Evolutionary conservation across 2,329 filamentous ascomycete species (phyloP).

Genomic region (Pseudogymnoascus sp.): DNA sequence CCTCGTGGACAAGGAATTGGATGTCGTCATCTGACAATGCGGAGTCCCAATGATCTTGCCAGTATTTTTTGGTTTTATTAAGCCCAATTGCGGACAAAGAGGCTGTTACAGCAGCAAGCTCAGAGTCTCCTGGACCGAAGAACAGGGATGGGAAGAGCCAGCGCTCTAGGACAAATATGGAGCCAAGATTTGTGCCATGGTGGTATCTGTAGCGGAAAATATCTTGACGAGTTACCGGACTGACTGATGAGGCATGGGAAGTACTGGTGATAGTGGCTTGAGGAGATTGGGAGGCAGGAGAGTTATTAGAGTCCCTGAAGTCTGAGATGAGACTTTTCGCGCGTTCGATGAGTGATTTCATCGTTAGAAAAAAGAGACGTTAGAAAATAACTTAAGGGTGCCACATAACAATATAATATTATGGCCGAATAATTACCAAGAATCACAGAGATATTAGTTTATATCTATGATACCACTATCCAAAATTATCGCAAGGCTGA

Average conservation of each 20-base stretch:
- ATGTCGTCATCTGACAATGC: slow-evolving; percentile 43
- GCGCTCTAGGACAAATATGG: slow-evolving; percentile 50
- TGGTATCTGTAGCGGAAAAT: slow-evolving; percentile 49
- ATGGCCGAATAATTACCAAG: not conserved
- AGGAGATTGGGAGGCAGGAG: slow-evolving; percentile 10
- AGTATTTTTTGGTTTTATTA: slow-evolving; percentile 39
- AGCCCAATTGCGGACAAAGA: slow-evolving; percentile 37
- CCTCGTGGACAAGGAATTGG: slow-evolving; percentile 42
- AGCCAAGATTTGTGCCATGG: slow-evolving; percentile 50
- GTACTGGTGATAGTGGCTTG: not conserved
- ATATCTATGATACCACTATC: not conserved
- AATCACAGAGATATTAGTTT: not conserved
- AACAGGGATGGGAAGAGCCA: slow-evolving; percentile 47
- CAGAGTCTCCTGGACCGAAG: slow-evolving; percentile 35
- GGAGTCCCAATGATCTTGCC: slow-evolving; percentile 45
- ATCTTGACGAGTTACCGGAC: slow-evolving; percentile 27
- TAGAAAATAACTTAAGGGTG: not conserved
- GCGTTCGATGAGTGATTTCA: slow-evolving; percentile 33
- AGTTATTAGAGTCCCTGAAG: slow-evolving; percentile 2
- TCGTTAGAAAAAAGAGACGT: slow-evolving; percentile 11
- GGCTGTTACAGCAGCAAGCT: slow-evolving; percentile 43
- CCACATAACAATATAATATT: not conserved
- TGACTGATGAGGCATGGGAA: slow-evolving; percentile 25
- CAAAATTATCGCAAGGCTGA: not conserved
- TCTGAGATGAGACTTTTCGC: slow-evolving; percentile 27